Conservation (phyloP, 1,139 yeast species). For the Meyerozyma athensensis region DNA sequence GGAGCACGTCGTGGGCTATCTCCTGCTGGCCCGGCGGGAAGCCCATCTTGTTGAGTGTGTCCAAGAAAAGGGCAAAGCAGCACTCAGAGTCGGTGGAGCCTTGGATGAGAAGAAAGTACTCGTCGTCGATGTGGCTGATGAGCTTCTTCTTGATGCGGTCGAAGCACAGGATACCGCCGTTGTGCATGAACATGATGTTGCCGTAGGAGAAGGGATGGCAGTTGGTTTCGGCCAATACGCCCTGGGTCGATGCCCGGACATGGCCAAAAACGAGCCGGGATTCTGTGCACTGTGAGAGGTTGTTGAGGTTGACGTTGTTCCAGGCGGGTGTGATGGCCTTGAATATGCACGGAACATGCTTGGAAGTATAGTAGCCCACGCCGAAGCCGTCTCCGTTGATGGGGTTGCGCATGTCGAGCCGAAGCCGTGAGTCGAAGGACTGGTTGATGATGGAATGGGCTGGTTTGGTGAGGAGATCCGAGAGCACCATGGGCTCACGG, state of each 20-base stretch:
- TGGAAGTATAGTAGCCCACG: constrained; percentile 82
- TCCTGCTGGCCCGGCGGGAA: constrained; percentile 48
- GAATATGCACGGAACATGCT: constrained; percentile 58
- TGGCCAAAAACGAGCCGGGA: constrained; percentile 87
- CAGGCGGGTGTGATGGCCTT: constrained; percentile 97
- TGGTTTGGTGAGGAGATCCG: constrained; percentile 86
- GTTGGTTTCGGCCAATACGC: constrained; percentile 87
- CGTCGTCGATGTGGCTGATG: constrained; percentile 69
- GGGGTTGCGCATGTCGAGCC: constrained; percentile 85
- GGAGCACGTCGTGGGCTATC: constrained; percentile 52
- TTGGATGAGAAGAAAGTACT: constrained; percentile 73
- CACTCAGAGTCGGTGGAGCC: constrained; percentile 97
- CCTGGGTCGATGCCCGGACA: constrained; percentile 94
- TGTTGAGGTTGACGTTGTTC: constrained; percentile 88
- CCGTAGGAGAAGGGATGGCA: constrained; percentile 94
- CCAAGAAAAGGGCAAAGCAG: constrained; percentile 83
- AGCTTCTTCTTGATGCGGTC: constrained; percentile 66
- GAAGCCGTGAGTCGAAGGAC: constrained; percentile 82
- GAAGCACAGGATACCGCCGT: constrained; percentile 84
- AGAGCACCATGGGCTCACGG: constrained; percentile 73
- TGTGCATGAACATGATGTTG: constrained; percentile 92
- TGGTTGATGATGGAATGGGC: constrained; percentile 97
- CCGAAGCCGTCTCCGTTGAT: constrained; percentile 99
- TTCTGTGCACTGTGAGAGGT: constrained; percentile 82
- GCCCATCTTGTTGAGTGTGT: constrained; percentile 72